Base-by-base conservation (phyloP, 169 alveolate genomes). In the Ophryocystis elektroscirrha region DNA sequence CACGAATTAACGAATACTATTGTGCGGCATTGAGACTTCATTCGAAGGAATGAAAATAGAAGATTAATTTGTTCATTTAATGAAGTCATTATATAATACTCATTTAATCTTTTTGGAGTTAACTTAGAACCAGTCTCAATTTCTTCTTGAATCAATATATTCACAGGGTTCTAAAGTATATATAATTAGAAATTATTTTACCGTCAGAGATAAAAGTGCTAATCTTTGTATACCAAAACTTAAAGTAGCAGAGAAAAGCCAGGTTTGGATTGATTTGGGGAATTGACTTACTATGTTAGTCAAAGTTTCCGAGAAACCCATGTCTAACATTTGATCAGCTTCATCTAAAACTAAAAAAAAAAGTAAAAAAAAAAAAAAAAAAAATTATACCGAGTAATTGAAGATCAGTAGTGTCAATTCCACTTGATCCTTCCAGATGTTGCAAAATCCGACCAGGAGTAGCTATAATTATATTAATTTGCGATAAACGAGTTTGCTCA, bases 361-460 rank as follows among this genome's bases (percentile, higher is more conserved):
- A 77, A 59, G 66, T 82, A 3, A 39, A 23, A 5, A 22, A 59
- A 48, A 79, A 15, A 18, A 2, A 19, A 15, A 12, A 15, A 4
- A 43, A 70, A 70, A 75, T 90, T 15, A 81, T 61, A n/a, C 73
- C 76, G 15, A 85, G 56, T 32, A 81, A 67, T 56, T 76, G 47
- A 20, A 87, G 61, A 47, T 68, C 69, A 35, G 67, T 65, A 2
- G 85, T 71, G 44, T 78, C 79, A 67, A 83, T 80, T 53, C 71
- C 71, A 20, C 80, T 84, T 26, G 91, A 76, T 60, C 83, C 93
- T 29, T 81, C 82, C 82, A 84, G 68, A 64, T 88, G 96, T 59
- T 84, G 86, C 27, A 84, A 63, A 5, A 88, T 69, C 63, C 96
- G 72, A 29, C 93, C 96, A n/a, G 96, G 96, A 15, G 96, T 83